Evolutionary conservation across 805 yeast genomes (phyloP).

Genomic region (Monosporozyma yasuniensis): DNA sequence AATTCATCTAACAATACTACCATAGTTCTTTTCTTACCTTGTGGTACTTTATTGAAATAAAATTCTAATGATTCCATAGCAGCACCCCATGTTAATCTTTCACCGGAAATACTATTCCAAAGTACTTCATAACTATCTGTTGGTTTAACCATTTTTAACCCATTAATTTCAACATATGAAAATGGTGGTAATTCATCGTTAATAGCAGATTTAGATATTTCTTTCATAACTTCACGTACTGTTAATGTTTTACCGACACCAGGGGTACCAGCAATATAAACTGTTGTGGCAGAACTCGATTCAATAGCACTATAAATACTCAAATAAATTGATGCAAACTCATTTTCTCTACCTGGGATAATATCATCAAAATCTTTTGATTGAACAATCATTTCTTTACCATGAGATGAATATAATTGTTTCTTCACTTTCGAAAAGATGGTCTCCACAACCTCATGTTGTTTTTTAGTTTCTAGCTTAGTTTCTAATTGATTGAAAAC

Average conservation of each 20-base stretch:
- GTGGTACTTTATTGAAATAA: slow-evolving; percentile 43
- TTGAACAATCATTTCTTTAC: slow-evolving; percentile 33
- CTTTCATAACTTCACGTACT: slow-evolving; percentile 72
- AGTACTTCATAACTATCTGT: slow-evolving; percentile 71
- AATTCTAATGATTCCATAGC: slow-evolving; percentile 63
- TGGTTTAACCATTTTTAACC: slow-evolving; percentile 75
- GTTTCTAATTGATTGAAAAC: slow-evolving; percentile 21
- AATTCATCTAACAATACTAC: slow-evolving; percentile 82
- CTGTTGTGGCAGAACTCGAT: slow-evolving; percentile 66
- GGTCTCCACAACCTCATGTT: slow-evolving; percentile 30
- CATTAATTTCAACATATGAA: slow-evolving; percentile 80
- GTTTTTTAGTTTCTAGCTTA: slow-evolving; percentile 33
- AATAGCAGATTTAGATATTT: slow-evolving; percentile 40
- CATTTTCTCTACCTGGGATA: slow-evolving; percentile 81
- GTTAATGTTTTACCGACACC: slow-evolving; percentile 98
- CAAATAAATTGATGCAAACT: slow-evolving; percentile 60
- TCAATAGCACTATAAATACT: slow-evolving; percentile 64
- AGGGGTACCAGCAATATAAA: slow-evolving; percentile 93
- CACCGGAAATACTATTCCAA: slow-evolving; percentile 67
- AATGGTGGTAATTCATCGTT: slow-evolving; percentile 41
- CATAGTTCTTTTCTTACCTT: slow-evolving; percentile 37
- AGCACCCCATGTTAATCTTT: slow-evolving; percentile 48
- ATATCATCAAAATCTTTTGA: slow-evolving; percentile 34
- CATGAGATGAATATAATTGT: slow-evolving; percentile 37
- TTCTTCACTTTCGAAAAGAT: slow-evolving; percentile 29